These are phyloP conservation scores for Solanum commersonii DNA, from an alignment of 257 asterid species.

Conservation along the genomic window DNA sequence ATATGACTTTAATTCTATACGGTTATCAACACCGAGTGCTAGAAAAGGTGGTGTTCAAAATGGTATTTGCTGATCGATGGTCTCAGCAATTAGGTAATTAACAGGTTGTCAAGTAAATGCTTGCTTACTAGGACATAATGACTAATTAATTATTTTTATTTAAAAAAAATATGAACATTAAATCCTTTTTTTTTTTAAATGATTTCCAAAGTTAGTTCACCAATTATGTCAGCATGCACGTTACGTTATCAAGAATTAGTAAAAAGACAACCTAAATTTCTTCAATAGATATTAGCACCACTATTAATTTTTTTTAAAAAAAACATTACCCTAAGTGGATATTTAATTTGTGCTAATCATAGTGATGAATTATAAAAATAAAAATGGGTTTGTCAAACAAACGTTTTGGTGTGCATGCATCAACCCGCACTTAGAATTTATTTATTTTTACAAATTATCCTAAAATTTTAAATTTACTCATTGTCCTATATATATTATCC, in stretches of 20 bases:
- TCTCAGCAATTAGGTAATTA: neutral
- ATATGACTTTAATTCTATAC: rapidly evolving
- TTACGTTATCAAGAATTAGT: neutral
- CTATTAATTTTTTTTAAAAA: neutral
- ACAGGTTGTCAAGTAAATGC: neutral
- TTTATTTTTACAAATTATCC: neutral
- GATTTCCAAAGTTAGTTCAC: neutral
- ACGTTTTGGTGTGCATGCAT: neutral
- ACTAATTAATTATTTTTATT: neutral
- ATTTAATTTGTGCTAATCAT: neutral
- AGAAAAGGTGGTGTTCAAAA: neutral
- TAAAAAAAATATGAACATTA: too few relatives aligned
- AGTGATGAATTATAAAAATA: neutral
- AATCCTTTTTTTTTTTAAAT: neutral
- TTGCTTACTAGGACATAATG: neutral
- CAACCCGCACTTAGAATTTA: neutral
- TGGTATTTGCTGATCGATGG: neutral
- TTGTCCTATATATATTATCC: neutral
- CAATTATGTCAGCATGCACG: neutral
- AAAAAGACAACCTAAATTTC: neutral
- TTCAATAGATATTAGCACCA: neutral
- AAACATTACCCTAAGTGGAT: neutral
- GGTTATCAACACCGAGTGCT: too few relatives aligned
- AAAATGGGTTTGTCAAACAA: neutral
- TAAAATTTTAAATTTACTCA: neutral